Conservation (phyloP, 129 eudicot genomes). For the Artemisia tridentata region DNA sequence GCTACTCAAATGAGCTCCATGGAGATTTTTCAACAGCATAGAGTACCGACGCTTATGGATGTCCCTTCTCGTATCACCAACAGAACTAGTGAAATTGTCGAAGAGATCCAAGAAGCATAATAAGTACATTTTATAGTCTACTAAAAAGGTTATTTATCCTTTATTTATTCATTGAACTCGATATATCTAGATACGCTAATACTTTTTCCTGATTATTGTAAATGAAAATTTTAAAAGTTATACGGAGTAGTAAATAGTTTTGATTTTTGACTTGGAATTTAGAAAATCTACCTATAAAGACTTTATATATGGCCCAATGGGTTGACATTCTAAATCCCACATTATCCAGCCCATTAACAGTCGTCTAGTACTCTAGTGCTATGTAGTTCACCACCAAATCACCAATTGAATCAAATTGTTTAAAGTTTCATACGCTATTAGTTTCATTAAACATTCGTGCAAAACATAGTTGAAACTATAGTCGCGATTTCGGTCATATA, state of each 20-base stretch:
- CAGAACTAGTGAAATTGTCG: slow-evolving; percentile 11
- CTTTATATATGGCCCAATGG: slow-evolving; percentile 1
- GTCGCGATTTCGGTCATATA: no score
- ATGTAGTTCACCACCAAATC: background rate
- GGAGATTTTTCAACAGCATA: slow-evolving; percentile 15
- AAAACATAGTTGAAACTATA: no score
- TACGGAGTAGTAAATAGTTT: background rate
- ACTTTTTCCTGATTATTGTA: background rate
- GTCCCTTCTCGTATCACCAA: background rate
- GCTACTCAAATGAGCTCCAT: slow-evolving; percentile 17
- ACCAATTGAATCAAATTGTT: background rate
- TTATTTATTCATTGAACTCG: slow-evolving; percentile 12
- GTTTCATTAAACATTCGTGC: no score
- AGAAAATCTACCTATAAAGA: background rate
- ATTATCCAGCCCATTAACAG: slow-evolving; percentile 6
- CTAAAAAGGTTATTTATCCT: background rate
- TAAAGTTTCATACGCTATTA: no score
- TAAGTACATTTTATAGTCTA: background rate
- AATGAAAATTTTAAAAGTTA: background rate
- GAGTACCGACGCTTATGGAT: background rate
- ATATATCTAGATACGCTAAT: background rate
- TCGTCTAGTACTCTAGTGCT: background rate
- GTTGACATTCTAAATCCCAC: background rate
- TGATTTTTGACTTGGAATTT: background rate
- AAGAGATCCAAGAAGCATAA: slow-evolving; percentile 25